Evolutionary conservation across 2,329 filamentous ascomycete genomes (phyloP).

Genomic region (Hypoxylon sp.): DNA sequence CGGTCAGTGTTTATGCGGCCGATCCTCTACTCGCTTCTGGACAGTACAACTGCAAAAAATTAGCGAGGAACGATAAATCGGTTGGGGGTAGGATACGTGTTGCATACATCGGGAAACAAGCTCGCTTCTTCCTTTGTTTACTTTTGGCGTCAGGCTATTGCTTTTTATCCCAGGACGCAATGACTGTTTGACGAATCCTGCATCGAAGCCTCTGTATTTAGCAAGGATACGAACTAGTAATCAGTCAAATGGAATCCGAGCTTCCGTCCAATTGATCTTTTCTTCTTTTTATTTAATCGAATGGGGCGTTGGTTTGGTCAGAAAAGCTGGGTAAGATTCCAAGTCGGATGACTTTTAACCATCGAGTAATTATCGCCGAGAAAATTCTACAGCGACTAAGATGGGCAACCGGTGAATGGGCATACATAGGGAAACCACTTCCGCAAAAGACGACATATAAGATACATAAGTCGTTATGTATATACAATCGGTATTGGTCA

Average conservation of each 20-base stretch:
- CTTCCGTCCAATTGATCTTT: conserved; percentile 33
- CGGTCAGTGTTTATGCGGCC: conserved; percentile 33
- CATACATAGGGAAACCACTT: conserved; percentile 30
- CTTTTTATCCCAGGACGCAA: conserved; percentile 23
- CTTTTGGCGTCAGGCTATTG: conserved; percentile 21
- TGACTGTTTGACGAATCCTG: conserved; percentile 21
- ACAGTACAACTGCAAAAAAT: conserved; percentile 32
- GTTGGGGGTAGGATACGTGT: conserved; percentile 30
- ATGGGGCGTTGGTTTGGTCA: conserved; percentile 30
- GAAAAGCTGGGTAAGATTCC: conserved; percentile 37
- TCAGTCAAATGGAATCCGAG: conserved; percentile 38
- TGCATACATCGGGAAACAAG: conserved; percentile 25
- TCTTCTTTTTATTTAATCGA: conserved; percentile 37
- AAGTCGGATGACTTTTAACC: conserved; percentile 21
- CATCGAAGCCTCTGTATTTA: conserved; percentile 22
- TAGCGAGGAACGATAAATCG: conserved; percentile 25
- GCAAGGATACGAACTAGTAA: conserved; percentile 36
- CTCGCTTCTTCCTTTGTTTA: conserved; percentile 22
- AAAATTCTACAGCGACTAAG: conserved; percentile 38
- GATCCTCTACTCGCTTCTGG: conserved; percentile 20
- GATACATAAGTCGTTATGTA: conserved; percentile 34
- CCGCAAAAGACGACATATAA: conserved; percentile 42
- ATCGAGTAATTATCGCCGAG: conserved; percentile 41
- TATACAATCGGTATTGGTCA: conserved; percentile 29
- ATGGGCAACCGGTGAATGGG: conserved; percentile 37